These are phyloP conservation scores for Syzygium grande DNA, from an alignment of 345 rosid species.

Conservation along the genomic window DNA sequence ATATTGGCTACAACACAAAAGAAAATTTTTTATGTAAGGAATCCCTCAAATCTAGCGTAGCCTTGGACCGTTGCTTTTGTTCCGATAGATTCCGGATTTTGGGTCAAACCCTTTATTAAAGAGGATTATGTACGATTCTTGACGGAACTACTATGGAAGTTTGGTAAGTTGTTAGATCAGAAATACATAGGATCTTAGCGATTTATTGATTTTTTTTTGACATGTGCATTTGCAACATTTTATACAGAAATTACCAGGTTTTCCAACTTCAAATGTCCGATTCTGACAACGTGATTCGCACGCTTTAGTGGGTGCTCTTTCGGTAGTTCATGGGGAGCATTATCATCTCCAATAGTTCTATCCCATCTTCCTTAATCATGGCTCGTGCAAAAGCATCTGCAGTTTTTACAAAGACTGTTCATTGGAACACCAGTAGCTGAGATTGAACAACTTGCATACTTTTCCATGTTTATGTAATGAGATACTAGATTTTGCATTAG, in stretches of 20 bases:
- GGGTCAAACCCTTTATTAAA: not conserved
- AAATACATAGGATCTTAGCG: not conserved
- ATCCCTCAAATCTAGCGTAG: not conserved
- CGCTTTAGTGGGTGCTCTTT: not conserved
- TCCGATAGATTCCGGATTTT: not conserved
- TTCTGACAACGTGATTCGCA: not conserved
- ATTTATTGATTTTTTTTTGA: not conserved
- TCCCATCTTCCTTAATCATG: not conserved
- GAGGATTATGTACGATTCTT: not conserved
- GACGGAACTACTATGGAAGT: not conserved
- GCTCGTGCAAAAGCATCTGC: not conserved
- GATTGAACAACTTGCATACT: not conserved
- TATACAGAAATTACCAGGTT: not conserved
- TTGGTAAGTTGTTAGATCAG: not conserved
- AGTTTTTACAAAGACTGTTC: not conserved
- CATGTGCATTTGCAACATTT: not conserved
- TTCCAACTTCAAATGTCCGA: not conserved
- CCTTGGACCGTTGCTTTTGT: accelerated
- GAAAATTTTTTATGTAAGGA: not conserved
- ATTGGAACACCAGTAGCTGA: not conserved
- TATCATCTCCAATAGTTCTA: not conserved
- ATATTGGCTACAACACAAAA: accelerated
- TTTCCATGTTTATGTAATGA: not conserved
- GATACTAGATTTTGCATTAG: not conserved
- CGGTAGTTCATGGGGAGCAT: not conserved